Evolutionary conservation across 2,329 filamentous ascomycete genomes (phyloP), one percentile per base, ranked within the genome.

Genomic region (Mycosphaerella arachidis): DNA sequence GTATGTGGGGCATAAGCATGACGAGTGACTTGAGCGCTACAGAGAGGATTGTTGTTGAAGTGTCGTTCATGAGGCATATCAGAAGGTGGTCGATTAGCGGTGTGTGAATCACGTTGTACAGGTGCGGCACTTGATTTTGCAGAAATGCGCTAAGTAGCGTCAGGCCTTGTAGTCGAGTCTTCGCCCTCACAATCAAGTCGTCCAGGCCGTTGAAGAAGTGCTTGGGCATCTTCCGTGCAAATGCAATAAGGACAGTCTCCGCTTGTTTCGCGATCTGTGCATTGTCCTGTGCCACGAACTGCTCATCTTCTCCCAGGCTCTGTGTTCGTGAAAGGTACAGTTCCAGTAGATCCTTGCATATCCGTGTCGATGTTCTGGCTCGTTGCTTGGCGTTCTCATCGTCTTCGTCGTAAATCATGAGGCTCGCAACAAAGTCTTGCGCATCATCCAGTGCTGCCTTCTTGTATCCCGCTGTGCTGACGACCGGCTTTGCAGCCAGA

Each of bases 1-100:
- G 90, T 73, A 93, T 90, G 70, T 92, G 89, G 1, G 90, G 90
- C 53, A 94, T 74, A 30, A 93, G 84, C 90, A 94, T 94, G 65
- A 90, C 87, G 60, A 94, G 75, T 7, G 86, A 84, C 4, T 88
- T 89, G 55, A 94, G 77, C 1, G 89, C 88, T 48, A 91, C 78
- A 1, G 89, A 89, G n/a, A 93, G 81, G 3, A 89, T 84, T 0
- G 87, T 87, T 0, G 89, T 90, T 0, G 89, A 92, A 1, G 88
- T 89, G 72, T 94, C 90, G 57, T 84, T 84, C 73, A 91, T 88
- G 1, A 94, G 79, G 63, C 89, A 92, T 68, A 84, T 85, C 55
- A 93, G 77, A 20, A 94, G 77, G 70, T 88, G 85, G 59, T 83
- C 81, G 65, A 94, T 87, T 1, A 94, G 78, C 0, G 86, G 82